A percentile compares a stretch with the other conserved stretches of the same genome.
Conservation (phyloP, 176 grass and related monocot genomes). For the barley (Hordeum vulgare) region DNA sequence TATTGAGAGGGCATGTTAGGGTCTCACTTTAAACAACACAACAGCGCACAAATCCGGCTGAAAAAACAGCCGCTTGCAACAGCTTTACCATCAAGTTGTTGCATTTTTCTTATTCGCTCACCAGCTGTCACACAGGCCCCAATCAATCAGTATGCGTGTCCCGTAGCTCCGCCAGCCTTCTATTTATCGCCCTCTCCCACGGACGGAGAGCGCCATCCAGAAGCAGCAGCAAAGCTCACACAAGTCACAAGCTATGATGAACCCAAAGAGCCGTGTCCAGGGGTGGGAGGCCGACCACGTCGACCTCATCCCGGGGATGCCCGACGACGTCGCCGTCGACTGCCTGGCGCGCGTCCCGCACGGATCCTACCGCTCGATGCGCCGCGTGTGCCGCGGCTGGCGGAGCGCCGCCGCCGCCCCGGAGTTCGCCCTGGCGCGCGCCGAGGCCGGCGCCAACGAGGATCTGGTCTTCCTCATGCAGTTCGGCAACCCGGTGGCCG, state of each 20-base stretch:
- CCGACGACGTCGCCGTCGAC: conserved; percentile 80
- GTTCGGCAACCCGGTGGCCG: conserved; percentile 27
- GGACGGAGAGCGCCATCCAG: not conserved
- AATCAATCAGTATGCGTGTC: not conserved
- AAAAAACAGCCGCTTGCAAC: not conserved
- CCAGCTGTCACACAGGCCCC: not conserved
- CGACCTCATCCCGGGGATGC: conserved; percentile 76
- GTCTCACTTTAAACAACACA: not conserved
- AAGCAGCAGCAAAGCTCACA: not conserved
- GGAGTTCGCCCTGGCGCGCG: conserved; percentile 27
- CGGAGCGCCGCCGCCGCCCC: conserved; percentile 26
- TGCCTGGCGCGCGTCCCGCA: conserved; percentile 78
- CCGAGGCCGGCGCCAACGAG: conserved; percentile 19
- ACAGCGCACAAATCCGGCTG: not conserved
- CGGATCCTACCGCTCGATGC: conserved; percentile 32
- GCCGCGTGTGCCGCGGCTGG: conserved; percentile 76
- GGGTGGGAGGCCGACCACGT: not conserved
- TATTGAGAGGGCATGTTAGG: too few species aligned
- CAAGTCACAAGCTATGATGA: conserved; percentile 2
- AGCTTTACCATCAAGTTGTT: not conserved
- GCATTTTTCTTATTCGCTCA: not conserved
- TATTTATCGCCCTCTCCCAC: not conserved
- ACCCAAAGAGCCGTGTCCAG: not conserved
- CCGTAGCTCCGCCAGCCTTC: not conserved
- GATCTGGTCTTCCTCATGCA: conserved; percentile 41